These are phyloP conservation scores for Sordariomycetes sp. DNA, from an alignment of 2,329 filamentous ascomycete species.

Conservation along the genomic window DNA sequence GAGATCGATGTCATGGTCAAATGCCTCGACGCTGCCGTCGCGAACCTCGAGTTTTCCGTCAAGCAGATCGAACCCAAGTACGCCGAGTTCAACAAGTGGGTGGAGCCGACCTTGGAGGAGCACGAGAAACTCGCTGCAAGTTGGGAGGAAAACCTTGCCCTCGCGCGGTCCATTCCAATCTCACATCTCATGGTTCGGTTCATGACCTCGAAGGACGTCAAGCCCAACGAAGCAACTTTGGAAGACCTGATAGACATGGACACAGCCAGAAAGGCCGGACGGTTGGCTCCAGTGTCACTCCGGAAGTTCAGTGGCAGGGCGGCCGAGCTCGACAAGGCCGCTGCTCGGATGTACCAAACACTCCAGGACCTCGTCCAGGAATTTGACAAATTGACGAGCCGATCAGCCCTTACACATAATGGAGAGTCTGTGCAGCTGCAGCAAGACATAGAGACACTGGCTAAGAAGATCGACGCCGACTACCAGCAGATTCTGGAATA, in stretches of 20 bases:
- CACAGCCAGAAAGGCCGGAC: slow-evolving; percentile 58
- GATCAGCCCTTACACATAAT: slow-evolving; percentile 40
- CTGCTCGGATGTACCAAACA: slow-evolving; percentile 44
- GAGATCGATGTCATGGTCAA: slow-evolving; percentile 68
- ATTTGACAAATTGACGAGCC: slow-evolving; percentile 45
- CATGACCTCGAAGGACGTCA: slow-evolving; percentile 38
- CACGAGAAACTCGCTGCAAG: slow-evolving; percentile 48
- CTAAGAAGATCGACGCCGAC: slow-evolving; percentile 77
- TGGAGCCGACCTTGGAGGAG: slow-evolving; percentile 51
- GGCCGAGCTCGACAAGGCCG: slow-evolving; percentile 45
- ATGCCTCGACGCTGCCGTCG: slow-evolving; percentile 72
- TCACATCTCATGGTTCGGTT: slow-evolving; percentile 53
- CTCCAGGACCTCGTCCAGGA: slow-evolving; percentile 48
- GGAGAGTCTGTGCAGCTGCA: slow-evolving; percentile 57
- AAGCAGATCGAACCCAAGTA: slow-evolving; percentile 60
- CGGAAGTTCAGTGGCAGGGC: slow-evolving; percentile 47
- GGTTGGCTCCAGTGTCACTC: slow-evolving; percentile 43
- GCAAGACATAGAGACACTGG: slow-evolving; percentile 74
- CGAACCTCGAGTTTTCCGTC: slow-evolving; percentile 68
- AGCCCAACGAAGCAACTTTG: slow-evolving; percentile 41
- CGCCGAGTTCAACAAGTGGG: slow-evolving; percentile 57
- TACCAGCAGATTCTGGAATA: slow-evolving; percentile 65
- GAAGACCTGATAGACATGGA: slow-evolving; percentile 66
- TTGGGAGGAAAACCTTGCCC: slow-evolving; percentile 56
- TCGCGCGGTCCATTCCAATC: slow-evolving; percentile 51